A percentile compares a stretch with the other conserved stretches of the same genome.
Conservation (phyloP, 768 basidiomycete species). For the Chalciporus sphaerocephalus region DNA sequence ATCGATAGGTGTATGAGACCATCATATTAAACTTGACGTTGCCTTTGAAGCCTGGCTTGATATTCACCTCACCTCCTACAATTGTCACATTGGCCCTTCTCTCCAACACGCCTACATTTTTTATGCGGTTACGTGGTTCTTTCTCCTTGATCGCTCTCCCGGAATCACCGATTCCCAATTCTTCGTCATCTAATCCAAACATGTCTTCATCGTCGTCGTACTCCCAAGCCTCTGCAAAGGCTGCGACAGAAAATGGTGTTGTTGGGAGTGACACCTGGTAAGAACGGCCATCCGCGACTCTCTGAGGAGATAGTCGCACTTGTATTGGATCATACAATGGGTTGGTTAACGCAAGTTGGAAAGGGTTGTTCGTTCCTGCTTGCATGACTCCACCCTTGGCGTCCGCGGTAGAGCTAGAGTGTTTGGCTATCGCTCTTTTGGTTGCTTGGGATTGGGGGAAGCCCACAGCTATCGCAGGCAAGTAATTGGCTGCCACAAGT, state of each 20-base stretch:
- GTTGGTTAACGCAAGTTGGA: slow-evolving; percentile 89
- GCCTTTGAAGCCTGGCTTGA: slow-evolving; percentile 75
- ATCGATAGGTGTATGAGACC: slow-evolving; percentile 89
- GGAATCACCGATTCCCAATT: slow-evolving; percentile 30
- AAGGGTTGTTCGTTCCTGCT: slow-evolving; percentile 77
- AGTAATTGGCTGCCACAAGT: slow-evolving; percentile 90
- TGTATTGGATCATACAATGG: slow-evolving; percentile 95
- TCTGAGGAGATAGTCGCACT: slow-evolving; percentile 79
- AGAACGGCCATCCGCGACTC: slow-evolving; percentile 40
- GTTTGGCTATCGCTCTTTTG: slow-evolving; percentile 37
- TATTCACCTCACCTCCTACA: slow-evolving; percentile 83
- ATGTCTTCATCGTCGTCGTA: slow-evolving; percentile 91
- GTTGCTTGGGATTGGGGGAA: slow-evolving; percentile 53
- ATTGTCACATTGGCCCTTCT: slow-evolving; percentile 85
- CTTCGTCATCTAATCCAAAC: slow-evolving; percentile 52
- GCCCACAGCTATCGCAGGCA: slow-evolving; percentile 77
- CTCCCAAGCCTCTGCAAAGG: slow-evolving; percentile 97
- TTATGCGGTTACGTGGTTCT: slow-evolving; percentile 43
- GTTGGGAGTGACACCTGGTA: slow-evolving; percentile 81
- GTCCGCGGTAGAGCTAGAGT: slow-evolving; percentile 33
- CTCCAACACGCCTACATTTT: slow-evolving; percentile 79
- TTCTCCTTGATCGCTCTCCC: slow-evolving; percentile 43
- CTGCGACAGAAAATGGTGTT: slow-evolving; percentile 73
- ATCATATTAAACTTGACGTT: slow-evolving; percentile 91
- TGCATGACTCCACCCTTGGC: slow-evolving; percentile 45